Conservation (phyloP, 768 basidiomycete genomes). For the Mycena filopes region DNA sequence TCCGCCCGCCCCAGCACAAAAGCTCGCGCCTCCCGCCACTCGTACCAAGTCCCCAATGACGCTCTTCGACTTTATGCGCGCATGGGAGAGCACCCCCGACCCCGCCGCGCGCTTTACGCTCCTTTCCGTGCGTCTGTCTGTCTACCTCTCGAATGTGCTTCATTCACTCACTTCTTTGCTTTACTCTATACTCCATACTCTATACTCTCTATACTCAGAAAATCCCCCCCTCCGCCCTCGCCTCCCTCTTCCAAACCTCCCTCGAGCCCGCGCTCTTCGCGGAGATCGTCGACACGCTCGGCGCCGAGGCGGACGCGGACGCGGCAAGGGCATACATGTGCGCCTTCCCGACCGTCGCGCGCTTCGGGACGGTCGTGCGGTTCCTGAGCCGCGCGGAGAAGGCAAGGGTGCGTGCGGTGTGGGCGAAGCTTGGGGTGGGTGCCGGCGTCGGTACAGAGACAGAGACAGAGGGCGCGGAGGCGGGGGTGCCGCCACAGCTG, state of each 20-base stretch:
- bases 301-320: constrained; percentile 30
- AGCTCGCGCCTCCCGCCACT: constrained; percentile 3
- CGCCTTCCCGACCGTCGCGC: constrained; percentile 62
- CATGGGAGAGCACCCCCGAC: constrained; percentile 61
- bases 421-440: constrained; percentile 49
- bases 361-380: constrained; percentile 71
- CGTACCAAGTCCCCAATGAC: constrained; percentile 49
- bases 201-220: constrained; percentile 47
- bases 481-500: constrained; percentile 22
- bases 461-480: constrained; percentile 31
- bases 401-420: constrained; percentile 56
- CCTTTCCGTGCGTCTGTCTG: constrained; percentile 62
- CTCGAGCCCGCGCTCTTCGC: constrained; percentile 73
- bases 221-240: constrained; percentile 65
- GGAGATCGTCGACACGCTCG: constrained; percentile 66
- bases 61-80: constrained; percentile 70
- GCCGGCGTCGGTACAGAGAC: constrained; percentile 11
- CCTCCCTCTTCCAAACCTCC: constrained; percentile 73
- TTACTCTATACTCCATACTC: constrained; percentile 9
- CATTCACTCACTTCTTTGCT: neutral
- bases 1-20: neutral
- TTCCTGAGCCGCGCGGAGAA: constrained; percentile 72
- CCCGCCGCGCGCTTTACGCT: constrained; percentile 65
- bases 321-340: constrained; percentile 59
- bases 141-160: neutral